These are phyloP conservation scores for Tephrocybe rancida DNA, from an alignment of 768 basidiomycete species.

Conservation along the genomic window DNA sequence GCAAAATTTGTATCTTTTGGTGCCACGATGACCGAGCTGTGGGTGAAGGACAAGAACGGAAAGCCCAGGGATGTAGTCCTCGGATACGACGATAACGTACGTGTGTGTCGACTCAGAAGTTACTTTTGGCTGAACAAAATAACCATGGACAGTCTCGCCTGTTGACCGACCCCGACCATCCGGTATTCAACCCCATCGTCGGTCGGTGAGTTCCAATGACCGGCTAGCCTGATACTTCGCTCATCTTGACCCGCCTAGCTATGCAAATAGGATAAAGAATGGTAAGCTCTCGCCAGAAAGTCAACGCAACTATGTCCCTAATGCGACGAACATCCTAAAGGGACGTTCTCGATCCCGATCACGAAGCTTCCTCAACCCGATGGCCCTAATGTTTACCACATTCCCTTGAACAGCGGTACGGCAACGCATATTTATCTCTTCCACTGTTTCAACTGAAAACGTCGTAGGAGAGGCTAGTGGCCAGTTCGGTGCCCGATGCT, in stretches of 20 bases:
- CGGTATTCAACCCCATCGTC: slow-evolving; percentile 44
- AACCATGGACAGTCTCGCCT: slow-evolving; percentile 32
- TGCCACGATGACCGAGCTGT: slow-evolving; percentile 56
- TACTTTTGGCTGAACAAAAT: neutral
- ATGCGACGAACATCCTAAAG: slow-evolving; percentile 23
- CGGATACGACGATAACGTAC: slow-evolving; percentile 57
- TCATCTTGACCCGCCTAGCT: slow-evolving; percentile 28
- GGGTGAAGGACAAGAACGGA: slow-evolving; percentile 55
- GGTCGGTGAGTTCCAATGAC: slow-evolving; percentile 27
- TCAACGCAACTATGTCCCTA: neutral
- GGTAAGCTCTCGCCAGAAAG: slow-evolving; percentile 27
- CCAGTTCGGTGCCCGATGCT: neutral
- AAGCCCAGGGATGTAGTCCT: slow-evolving; percentile 54
- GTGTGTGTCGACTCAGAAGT: slow-evolving; percentile 13
- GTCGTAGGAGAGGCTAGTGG: slow-evolving; percentile 22
- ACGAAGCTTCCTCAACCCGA: slow-evolving; percentile 44
- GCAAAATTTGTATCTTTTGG: slow-evolving; percentile 62
- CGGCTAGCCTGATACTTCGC: neutral
- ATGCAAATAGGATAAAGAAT: slow-evolving; percentile 55
- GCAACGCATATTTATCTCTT: neutral
- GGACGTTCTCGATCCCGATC: slow-evolving; percentile 56
- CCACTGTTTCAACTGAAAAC: neutral
- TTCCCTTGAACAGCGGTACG: slow-evolving; percentile 49
- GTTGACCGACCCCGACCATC: slow-evolving; percentile 47
- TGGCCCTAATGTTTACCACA: slow-evolving; percentile 49